Evolutionary conservation across 2,329 filamentous ascomycete genomes (phyloP).

Genomic region (Myriosclerotinia duriaeana): DNA sequence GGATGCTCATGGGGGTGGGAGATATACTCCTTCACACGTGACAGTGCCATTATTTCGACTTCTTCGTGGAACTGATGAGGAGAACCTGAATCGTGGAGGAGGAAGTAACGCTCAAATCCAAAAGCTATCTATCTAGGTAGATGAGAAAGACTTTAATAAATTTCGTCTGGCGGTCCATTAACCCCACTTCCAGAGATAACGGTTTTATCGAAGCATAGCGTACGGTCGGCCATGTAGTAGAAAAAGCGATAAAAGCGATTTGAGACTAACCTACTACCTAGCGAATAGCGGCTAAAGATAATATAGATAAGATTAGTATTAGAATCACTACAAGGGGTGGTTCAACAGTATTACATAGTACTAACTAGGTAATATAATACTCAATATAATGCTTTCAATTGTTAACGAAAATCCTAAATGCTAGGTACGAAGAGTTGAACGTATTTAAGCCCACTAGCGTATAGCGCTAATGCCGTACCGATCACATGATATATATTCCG

Average conservation of each 20-base stretch:
- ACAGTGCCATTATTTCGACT: background rate
- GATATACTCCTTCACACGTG: constrained; percentile 20
- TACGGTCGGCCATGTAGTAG: too few species aligned
- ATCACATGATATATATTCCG: too few species aligned
- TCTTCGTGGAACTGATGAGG: background rate
- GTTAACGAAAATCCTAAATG: too few species aligned
- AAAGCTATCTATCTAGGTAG: background rate
- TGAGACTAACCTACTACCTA: too few species aligned
- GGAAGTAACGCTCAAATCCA: background rate
- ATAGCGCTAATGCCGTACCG: too few species aligned
- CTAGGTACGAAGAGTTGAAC: too few species aligned
- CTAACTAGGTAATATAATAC: too few species aligned
- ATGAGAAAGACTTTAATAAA: background rate
- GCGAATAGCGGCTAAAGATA: background rate
- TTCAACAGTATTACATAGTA: too few species aligned
- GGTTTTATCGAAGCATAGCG: background rate
- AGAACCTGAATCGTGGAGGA: background rate
- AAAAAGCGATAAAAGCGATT: too few species aligned
- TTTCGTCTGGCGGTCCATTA: background rate
- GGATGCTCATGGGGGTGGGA: constrained; percentile 20
- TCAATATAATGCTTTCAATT: too few species aligned
- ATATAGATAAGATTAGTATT: constrained; percentile 4
- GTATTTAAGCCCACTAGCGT: too few species aligned
- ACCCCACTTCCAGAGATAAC: constrained; percentile 17
- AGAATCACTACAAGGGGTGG: too few species aligned